Percentiles rank a stretch among this genome's conserved stretches.
Conservation (phyloP, 2,329 filamentous ascomycete genomes). For the Daldinia sp. region DNA sequence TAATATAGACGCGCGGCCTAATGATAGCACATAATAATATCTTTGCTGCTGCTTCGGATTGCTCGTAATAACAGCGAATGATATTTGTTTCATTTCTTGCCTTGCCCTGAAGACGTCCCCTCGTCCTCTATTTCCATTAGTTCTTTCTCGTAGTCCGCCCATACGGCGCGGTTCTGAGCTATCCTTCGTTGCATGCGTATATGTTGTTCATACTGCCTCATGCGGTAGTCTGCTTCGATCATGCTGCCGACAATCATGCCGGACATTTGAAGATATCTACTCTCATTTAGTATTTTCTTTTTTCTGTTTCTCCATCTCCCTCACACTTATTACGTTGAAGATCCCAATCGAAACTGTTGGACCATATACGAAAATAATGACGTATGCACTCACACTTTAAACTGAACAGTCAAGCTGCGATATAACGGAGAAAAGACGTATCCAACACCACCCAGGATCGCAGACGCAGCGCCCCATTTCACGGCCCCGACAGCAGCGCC, state of each 20-base stretch:
- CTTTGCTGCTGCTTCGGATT: not conserved
- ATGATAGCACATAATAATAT: slow-evolving; percentile 2
- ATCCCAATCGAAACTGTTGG: not conserved
- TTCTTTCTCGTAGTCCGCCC: slow-evolving; percentile 72
- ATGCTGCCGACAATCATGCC: slow-evolving; percentile 82
- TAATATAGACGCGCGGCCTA: slow-evolving; percentile 9
- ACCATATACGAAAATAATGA: too few relatives aligned
- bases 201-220: slow-evolving; percentile 72
- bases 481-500: slow-evolving; percentile 73
- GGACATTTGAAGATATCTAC: slow-evolving; percentile 83
- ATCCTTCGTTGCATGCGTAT: slow-evolving; percentile 71
- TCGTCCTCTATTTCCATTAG: slow-evolving; percentile 57
- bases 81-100: slow-evolving; percentile 35
- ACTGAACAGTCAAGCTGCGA: slow-evolving; percentile 75
- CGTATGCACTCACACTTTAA: slow-evolving; percentile 72
- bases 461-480: slow-evolving; percentile 76
- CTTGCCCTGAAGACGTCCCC: slow-evolving; percentile 24
- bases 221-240: slow-evolving; percentile 75
- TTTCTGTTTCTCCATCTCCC: not conserved
- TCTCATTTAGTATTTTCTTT: slow-evolving; percentile 2
- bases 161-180: slow-evolving; percentile 70
- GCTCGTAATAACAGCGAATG: not conserved
- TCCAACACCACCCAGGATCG: slow-evolving; percentile 67
- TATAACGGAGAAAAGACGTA: slow-evolving; percentile 75
- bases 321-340: too few relatives aligned